These are phyloP conservation scores for Teratosphaeria zuluensis DNA, from an alignment of 2,329 filamentous ascomycete genomes.

Conservation along the genomic window DNA sequence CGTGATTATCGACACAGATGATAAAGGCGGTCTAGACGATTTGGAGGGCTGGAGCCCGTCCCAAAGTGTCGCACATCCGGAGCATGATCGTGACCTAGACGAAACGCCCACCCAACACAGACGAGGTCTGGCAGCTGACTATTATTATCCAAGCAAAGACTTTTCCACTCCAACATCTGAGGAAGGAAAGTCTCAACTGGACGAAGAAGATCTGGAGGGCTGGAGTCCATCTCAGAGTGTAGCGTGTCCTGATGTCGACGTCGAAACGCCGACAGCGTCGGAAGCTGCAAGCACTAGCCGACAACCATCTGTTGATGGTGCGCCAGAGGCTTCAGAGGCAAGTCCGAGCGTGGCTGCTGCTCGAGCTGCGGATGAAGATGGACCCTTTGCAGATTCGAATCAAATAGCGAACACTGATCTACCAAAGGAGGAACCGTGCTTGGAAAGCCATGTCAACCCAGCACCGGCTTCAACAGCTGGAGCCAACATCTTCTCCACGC, in stretches of 20 bases:
- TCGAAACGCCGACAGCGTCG: background rate
- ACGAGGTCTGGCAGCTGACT: conserved; percentile 21
- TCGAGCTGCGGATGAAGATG: background rate
- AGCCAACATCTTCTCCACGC: conserved; percentile 15
- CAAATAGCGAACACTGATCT: background rate
- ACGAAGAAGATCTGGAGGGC: conserved; percentile 1
- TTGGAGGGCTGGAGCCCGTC: conserved; percentile 17
- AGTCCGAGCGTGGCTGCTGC: background rate
- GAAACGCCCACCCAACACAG: conserved; percentile 6
- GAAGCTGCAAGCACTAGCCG: background rate
- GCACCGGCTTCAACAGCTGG: background rate
- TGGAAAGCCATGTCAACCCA: background rate
- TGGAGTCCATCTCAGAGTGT: conserved; percentile 20
- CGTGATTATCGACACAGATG: conserved; percentile 3
- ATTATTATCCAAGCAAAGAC: conserved; percentile 18
- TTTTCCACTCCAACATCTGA: conserved; percentile 10
- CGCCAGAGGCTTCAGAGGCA: background rate
- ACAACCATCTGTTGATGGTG: background rate
- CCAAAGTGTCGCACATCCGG: conserved; percentile 12
- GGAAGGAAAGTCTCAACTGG: background rate
- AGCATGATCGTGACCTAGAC: background rate
- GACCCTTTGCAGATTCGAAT: background rate
- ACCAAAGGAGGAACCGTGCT: background rate
- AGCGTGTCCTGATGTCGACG: background rate
- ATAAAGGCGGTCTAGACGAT: background rate